Evolutionary conservation across 352 stramenopile species (phyloP).

Genomic region (Plasmopara viticola): DNA sequence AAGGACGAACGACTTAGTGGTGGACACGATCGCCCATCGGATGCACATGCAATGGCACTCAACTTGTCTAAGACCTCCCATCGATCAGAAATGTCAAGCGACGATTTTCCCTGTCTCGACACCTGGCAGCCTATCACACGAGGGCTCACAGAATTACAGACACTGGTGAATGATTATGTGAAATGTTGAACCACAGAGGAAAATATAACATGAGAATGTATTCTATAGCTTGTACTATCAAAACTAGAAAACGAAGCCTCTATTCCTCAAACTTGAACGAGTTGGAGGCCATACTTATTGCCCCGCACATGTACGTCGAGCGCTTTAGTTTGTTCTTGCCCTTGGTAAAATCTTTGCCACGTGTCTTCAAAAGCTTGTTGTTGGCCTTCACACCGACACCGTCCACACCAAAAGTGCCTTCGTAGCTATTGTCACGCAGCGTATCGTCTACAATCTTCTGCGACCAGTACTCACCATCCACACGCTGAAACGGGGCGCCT

Average conservation of each 20-base stretch:
- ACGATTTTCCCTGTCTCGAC: constrained; percentile 27
- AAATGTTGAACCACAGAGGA: not conserved
- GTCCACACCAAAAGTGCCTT: constrained; percentile 92
- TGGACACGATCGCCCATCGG: constrained; percentile 10
- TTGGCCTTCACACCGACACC: constrained; percentile 97
- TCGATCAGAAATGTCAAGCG: constrained; percentile 3
- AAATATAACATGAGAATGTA: constrained; percentile 21
- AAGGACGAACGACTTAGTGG: not conserved
- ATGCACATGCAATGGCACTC: constrained; percentile 25
- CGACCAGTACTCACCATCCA: constrained; percentile 96
- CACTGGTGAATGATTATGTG: constrained; percentile 20
- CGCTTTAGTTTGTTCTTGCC: constrained; percentile 99
- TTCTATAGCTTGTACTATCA: constrained; percentile 38
- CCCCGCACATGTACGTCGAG: constrained; percentile 91
- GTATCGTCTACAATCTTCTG: constrained; percentile 87
- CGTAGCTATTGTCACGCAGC: constrained; percentile 98
- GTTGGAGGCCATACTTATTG: constrained; percentile 91
- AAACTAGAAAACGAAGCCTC: constrained; percentile 11
- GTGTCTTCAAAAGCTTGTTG: constrained; percentile 95
- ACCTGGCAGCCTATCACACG: constrained; percentile 40
- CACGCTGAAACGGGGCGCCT: constrained; percentile 96
- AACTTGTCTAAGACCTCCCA: constrained; percentile 22
- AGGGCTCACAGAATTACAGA: constrained; percentile 34
- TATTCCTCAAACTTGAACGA: constrained; percentile 89
- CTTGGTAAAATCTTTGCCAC: constrained; percentile 99